Conservation (phyloP, 2,329 filamentous ascomycete species). For the Talaromyces rugulosus region DNA sequence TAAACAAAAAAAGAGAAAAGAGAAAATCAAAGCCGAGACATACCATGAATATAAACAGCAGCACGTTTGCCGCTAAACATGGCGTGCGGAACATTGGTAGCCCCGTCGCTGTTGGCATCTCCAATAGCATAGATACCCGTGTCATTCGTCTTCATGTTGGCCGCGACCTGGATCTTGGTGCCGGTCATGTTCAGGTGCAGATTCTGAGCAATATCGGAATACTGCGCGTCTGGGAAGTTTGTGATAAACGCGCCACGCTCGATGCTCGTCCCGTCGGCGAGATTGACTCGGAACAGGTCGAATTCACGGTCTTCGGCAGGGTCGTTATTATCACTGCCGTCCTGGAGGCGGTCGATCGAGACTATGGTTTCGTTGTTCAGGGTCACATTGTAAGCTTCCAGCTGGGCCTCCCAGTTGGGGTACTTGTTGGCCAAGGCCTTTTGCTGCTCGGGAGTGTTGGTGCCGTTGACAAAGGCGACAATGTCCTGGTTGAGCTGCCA, state of each 20-base stretch:
- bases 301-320: constrained; percentile 38
- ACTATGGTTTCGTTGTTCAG: constrained; percentile 56
- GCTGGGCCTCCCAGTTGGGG: constrained; percentile 48
- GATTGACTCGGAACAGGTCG: constrained; percentile 54
- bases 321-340: constrained; percentile 27
- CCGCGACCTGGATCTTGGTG: constrained; percentile 43
- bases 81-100: constrained; percentile 59
- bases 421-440: constrained; percentile 36
- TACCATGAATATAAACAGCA: constrained; percentile 56
- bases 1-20: background rate
- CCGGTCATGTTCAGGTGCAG: constrained; percentile 46
- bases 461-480: constrained; percentile 58
- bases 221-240: constrained; percentile 47
- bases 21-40: constrained; percentile 21
- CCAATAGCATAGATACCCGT: constrained; percentile 56
- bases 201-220: constrained; percentile 44
- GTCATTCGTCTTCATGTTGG: constrained; percentile 50
- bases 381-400: constrained; percentile 48
- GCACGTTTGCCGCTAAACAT: constrained; percentile 57
- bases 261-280: constrained; percentile 44
- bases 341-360: constrained; percentile 44
- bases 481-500: constrained; percentile 54
- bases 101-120: constrained; percentile 57
- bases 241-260: constrained; percentile 51
- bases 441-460: constrained; percentile 45